phyloP scores from a whole-genome alignment of 345 rosid genomes.

The Balakata baccata region DNA sequence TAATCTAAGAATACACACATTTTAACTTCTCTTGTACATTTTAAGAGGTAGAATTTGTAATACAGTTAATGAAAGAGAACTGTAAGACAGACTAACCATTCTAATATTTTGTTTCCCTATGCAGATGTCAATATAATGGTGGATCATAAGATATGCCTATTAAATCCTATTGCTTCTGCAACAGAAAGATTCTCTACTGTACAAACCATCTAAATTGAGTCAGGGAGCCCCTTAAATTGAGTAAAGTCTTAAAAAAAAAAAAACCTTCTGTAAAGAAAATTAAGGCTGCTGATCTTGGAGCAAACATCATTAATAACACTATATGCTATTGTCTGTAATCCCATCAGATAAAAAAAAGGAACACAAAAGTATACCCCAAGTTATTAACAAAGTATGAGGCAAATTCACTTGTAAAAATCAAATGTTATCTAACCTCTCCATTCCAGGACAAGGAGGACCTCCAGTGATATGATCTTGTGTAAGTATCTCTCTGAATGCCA shows the following conservation, averaged over 20 bases:
- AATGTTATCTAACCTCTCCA: slow-evolving; percentile 62
- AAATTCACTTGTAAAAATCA: slow-evolving; percentile 13
- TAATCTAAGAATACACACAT: no score
- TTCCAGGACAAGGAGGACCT: slow-evolving; percentile 86
- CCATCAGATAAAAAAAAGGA: not conserved
- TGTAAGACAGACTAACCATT: no score
- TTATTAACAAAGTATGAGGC: not conserved
- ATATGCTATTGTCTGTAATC: not conserved
- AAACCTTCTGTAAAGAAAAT: not conserved
- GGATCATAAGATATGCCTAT: no score
- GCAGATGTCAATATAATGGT: no score
- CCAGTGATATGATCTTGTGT: slow-evolving; percentile 67
- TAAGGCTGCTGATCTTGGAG: not conserved
- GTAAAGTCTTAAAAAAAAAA: not conserved
- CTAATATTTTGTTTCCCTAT: no score
- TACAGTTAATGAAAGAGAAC: no score
- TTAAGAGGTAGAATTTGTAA: no score
- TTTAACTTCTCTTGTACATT: no score
- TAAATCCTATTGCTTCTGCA: no score
- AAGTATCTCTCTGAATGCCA: slow-evolving; percentile 76
- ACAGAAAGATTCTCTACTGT: no score
- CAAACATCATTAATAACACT: not conserved
- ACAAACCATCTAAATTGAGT: not conserved
- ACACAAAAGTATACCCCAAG: not conserved
- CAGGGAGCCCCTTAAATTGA: not conserved